Evolutionary conservation across 352 stramenopile species (phyloP).

Genomic region (Pythium guiyangense): DNA sequence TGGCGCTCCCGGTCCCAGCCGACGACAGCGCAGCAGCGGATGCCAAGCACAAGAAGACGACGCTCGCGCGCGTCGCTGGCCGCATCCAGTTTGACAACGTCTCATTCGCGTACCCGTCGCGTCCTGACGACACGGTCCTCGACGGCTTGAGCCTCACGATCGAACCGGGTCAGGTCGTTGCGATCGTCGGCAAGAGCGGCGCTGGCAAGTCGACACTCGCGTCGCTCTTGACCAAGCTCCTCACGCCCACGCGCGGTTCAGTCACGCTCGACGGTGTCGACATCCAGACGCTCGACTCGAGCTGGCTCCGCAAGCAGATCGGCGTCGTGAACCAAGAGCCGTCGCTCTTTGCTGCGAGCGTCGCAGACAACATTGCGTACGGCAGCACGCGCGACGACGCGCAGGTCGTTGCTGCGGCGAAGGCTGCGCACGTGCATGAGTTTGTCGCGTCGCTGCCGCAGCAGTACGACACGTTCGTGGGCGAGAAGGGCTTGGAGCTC

Average conservation of each 20-base stretch:
- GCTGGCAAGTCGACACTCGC: constrained; percentile 83
- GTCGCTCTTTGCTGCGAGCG: constrained; percentile 74
- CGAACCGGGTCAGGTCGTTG: constrained; percentile 73
- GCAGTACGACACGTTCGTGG: constrained; percentile 96
- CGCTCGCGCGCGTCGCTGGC: constrained; percentile 44
- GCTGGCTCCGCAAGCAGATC: constrained; percentile 79
- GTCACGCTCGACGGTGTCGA: constrained; percentile 75
- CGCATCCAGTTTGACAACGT: constrained; percentile 79
- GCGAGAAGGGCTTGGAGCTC: constrained; percentile 96
- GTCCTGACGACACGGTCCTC: constrained; percentile 65
- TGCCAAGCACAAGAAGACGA: constrained; percentile 11
- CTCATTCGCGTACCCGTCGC: constrained; percentile 79
- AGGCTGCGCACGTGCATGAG: constrained; percentile 71
- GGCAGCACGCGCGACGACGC: constrained; percentile 50
- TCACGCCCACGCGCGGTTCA: constrained; percentile 45
- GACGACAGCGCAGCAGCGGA: constrained; percentile 26
- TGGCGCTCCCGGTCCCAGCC: constrained; percentile 32
- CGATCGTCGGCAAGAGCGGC: constrained; percentile 83
- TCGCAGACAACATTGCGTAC: constrained; percentile 88
- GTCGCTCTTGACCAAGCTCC: constrained; percentile 77
- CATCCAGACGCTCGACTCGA: constrained; percentile 56
- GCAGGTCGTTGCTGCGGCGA: constrained; percentile 51
- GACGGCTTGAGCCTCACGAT: constrained; percentile 63
- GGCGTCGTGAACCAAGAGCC: constrained; percentile 87
- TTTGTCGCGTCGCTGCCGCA: constrained; percentile 86